Conservation (phyloP, 2,329 filamentous ascomycete genomes). For the Pyrenophora graminea region DNA sequence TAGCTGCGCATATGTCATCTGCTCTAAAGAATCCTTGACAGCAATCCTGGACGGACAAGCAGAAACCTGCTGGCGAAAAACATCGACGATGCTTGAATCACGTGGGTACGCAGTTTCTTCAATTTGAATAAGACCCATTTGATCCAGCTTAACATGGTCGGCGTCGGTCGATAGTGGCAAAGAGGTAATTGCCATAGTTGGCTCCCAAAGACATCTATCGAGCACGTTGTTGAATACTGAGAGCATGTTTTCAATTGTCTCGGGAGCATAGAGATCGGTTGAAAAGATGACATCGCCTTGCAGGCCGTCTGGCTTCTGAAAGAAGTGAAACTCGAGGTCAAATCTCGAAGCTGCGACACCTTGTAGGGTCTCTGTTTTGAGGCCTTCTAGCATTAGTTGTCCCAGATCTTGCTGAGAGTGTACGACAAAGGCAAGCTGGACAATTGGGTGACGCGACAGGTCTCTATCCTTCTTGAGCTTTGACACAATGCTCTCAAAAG, state of each 20-base stretch:
- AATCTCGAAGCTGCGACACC: no score
- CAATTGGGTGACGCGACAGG: neutral
- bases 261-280: no score
- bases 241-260: no score
- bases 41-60: neutral
- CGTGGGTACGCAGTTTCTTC: no score
- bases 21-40: constrained; percentile 10
- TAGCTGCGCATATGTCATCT: constrained; percentile 15
- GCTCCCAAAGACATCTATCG: constrained; percentile 1
- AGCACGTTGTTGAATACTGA: constrained; percentile 5
- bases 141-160: no score
- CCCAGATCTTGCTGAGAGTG: constrained; percentile 2
- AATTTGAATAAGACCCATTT: no score
- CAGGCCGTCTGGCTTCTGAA: no score
- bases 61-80: no score
- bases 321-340: no score
- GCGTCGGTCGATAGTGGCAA: neutral
- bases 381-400: neutral
- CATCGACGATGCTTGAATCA: no score
- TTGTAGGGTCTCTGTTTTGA: no score
- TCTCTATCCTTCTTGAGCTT: neutral
- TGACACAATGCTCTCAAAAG: neutral
- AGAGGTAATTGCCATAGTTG: neutral
- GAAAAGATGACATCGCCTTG: no score
- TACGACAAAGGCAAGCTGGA: neutral